phyloP scores from a whole-genome alignment of 2,329 filamentous ascomycete genomes.

The Plectosphaerella sp. region DNA sequence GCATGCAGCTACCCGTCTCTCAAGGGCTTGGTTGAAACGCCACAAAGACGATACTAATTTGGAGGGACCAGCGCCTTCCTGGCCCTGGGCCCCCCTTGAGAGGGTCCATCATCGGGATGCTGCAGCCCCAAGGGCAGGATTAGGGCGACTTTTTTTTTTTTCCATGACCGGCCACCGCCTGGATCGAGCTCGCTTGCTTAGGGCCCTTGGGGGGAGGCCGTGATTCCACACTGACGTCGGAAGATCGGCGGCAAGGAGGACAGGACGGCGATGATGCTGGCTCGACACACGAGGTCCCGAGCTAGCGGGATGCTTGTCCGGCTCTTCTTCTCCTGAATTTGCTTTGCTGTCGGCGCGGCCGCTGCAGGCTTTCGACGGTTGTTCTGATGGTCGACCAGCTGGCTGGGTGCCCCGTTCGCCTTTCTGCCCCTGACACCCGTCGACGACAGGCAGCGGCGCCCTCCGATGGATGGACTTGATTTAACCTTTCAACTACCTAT shows the following conservation, averaged over 20 bases:
- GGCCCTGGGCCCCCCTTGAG: constrained; percentile 14
- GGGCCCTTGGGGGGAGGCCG: constrained; percentile 17
- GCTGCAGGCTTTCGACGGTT: too few relatives aligned
- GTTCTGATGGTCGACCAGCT: too few relatives aligned
- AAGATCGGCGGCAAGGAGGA: constrained; percentile 8
- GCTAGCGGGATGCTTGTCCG: constrained; percentile 5
- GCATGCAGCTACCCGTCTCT: constrained; percentile 44
- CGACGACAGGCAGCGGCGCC: too few relatives aligned
- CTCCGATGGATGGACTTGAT: too few relatives aligned
- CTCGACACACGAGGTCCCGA: constrained; percentile 3
- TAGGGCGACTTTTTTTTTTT: constrained; percentile 17
- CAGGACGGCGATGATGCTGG: background rate
- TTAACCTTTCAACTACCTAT: too few relatives aligned
- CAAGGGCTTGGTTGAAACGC: constrained; percentile 40
- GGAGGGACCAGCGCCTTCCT: constrained; percentile 25
- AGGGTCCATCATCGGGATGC: constrained; percentile 31
- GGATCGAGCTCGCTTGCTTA: constrained; percentile 18
- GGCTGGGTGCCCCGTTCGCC: too few relatives aligned
- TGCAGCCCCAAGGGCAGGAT: constrained; percentile 31
- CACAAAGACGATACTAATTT: constrained; percentile 41
- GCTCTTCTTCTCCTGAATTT: background rate
- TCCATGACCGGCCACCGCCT: constrained; percentile 23
- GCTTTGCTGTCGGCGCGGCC: background rate
- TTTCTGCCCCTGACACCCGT: too few relatives aligned
- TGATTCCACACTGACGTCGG: constrained; percentile 11